A percentile compares a stretch with the other conserved stretches of the same genome.
Evolutionary conservation across 2,329 filamentous ascomycete genomes (phyloP).

Genomic region (Aureobasidium pullulans): DNA sequence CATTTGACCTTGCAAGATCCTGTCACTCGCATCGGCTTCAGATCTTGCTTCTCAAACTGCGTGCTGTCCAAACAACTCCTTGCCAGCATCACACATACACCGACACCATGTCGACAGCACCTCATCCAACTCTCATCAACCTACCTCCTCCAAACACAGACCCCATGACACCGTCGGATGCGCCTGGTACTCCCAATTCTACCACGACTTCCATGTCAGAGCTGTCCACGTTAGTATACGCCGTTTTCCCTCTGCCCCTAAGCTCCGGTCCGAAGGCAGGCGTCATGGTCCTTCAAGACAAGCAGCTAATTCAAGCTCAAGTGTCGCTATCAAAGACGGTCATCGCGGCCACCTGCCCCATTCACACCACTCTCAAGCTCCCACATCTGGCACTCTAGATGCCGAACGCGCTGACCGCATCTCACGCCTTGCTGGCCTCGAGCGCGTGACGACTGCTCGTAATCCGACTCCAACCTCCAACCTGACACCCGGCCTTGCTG

Average conservation of each 20-base stretch:
- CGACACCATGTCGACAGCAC: background rate
- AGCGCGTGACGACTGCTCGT: slow-evolving; percentile 73
- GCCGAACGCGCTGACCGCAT: slow-evolving; percentile 93
- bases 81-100: background rate
- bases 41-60: no score
- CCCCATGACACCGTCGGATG: slow-evolving; percentile 79
- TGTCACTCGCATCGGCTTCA: no score
- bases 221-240: slow-evolving; percentile 56
- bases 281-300: background rate
- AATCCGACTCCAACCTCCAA: slow-evolving; percentile 32
- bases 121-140: slow-evolving; percentile 65
- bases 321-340: slow-evolving; percentile 88
- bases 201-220: slow-evolving; percentile 86
- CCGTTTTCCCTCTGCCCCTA: no score
- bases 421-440: slow-evolving; percentile 85
- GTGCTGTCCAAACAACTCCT: background rate
- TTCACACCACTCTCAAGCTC: slow-evolving; percentile 35
- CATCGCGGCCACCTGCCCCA: slow-evolving; percentile 73
- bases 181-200: slow-evolving; percentile 88
- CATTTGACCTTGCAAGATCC: no score
- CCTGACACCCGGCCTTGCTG: slow-evolving; percentile 38
- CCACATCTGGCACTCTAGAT: slow-evolving; percentile 61
- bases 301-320: background rate
- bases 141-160: slow-evolving; percentile 63
- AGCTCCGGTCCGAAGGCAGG: background rate